A percentile compares a stretch with the other conserved stretches of the same genome.
phyloP scores from a whole-genome alignment of 176 grass and related monocot species.

The Otatea glauca region DNA sequence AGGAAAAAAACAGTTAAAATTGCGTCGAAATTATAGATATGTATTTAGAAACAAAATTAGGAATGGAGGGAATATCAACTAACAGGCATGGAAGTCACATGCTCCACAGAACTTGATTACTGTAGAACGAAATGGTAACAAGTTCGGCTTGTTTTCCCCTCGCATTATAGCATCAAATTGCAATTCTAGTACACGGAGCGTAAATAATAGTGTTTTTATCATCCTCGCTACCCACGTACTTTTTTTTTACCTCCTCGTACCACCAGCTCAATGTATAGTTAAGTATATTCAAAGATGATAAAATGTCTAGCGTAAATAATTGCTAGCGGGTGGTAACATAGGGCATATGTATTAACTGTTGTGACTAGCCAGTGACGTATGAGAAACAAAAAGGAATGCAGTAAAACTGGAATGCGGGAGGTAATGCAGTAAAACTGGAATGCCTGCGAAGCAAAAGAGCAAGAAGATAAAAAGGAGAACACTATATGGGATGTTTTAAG shows the following conservation, averaged over 20 bases:
- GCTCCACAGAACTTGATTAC: neutral
- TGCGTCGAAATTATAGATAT: no score
- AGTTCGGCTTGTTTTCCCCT: neutral
- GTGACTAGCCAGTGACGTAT: neutral
- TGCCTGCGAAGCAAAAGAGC: constrained; percentile 3
- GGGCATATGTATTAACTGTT: neutral
- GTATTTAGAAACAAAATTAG: no score
- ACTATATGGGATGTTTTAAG: neutral
- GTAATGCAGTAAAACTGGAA: neutral
- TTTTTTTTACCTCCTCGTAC: no score
- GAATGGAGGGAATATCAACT: neutral
- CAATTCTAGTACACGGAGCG: neutral
- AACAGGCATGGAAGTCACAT: constrained; percentile 29
- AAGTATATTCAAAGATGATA: no score
- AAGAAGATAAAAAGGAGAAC: neutral
- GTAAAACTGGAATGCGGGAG: neutral
- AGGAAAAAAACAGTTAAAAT: no score
- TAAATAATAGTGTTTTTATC: neutral
- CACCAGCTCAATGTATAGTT: no score
- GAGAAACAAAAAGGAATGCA: neutral
- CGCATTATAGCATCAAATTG: neutral
- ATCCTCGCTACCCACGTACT: no score
- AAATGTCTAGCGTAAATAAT: neutral
- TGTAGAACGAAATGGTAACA: neutral
- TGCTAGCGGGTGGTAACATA: neutral